These are phyloP conservation scores for Tricholoma matsutake DNA, from an alignment of 768 basidiomycete genomes.

Conservation along the genomic window DNA sequence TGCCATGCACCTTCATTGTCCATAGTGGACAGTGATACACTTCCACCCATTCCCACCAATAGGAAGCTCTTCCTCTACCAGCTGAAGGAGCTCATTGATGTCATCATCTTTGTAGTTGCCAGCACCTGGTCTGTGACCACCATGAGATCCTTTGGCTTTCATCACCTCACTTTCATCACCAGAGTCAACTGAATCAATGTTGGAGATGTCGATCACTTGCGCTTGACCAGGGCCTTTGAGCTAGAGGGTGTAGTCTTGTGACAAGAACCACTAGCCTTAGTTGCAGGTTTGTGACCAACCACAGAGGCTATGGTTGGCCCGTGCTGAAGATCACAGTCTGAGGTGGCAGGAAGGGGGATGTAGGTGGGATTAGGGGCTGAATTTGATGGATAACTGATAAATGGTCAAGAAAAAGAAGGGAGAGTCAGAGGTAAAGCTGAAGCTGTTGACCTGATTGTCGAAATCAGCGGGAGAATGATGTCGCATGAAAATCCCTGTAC, in stretches of 20 bases:
- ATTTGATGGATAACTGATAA: not conserved
- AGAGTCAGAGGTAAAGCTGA: not conserved
- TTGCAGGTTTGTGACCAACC: not conserved
- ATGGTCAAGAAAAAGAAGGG: not conserved
- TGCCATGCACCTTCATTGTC: not conserved
- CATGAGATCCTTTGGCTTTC: not conserved
- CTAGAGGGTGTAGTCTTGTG: not conserved
- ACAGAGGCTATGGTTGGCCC: not conserved
- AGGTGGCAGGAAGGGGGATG: not conserved
- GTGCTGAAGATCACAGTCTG: not conserved
- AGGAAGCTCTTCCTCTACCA: not conserved
- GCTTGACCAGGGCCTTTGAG: not conserved
- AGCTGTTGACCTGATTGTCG: not conserved
- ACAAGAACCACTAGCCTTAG: not conserved
- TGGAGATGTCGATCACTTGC: not conserved
- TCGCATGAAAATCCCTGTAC: not conserved
- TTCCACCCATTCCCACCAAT: not conserved
- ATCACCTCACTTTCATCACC: not conserved
- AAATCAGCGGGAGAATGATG: not conserved
- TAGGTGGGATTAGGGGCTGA: not conserved
- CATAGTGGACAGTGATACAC: not conserved
- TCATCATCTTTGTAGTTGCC: not conserved
- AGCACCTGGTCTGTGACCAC: not conserved
- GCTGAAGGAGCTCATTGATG: not conserved
- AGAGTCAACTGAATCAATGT: not conserved